Conservation (phyloP, 1,284 basidiomycete species). For the Pyrrhoderma lamaoense region DNA sequence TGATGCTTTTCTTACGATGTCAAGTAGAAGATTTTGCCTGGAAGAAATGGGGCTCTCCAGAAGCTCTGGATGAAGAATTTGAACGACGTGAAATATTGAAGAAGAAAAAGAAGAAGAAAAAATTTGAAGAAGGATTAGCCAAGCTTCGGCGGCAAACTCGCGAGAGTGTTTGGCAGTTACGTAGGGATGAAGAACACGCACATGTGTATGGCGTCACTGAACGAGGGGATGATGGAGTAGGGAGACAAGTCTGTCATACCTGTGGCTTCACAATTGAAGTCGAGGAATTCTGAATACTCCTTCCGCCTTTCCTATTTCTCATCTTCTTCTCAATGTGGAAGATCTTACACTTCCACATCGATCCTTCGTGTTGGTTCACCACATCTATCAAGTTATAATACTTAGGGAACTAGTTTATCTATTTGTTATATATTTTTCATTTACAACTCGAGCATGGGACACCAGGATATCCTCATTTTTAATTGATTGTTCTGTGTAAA, state of each 20-base stretch:
- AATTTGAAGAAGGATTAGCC: constrained; percentile 81
- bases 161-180: constrained; percentile 84
- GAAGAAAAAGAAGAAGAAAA: constrained; percentile 87
- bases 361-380: too few species aligned
- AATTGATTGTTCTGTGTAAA: too few species aligned
- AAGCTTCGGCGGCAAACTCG: constrained; percentile 81
- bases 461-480: too few species aligned
- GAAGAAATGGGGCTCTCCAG: constrained; percentile 95
- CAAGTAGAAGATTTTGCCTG: constrained; percentile 97
- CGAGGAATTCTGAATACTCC: constrained; percentile 54
- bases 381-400: too few species aligned
- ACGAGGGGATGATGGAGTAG: constrained; percentile 42
- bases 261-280: constrained; percentile 87
- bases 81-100: constrained; percentile 75
- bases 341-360: too few species aligned
- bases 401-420: too few species aligned
- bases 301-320: not conserved
- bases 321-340: not conserved
- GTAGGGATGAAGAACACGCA: constrained; percentile 81
- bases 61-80: constrained; percentile 87
- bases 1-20: constrained; percentile 96
- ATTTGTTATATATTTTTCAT: too few species aligned
- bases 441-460: too few species aligned
- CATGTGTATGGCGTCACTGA: constrained; percentile 71
- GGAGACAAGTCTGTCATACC: constrained; percentile 69